Evolutionary conservation across 1,284 basidiomycete species (phyloP), one percentile per base, ranked within the genome.

Genomic region (Apiotrichum mycotoxinovorans): DNA sequence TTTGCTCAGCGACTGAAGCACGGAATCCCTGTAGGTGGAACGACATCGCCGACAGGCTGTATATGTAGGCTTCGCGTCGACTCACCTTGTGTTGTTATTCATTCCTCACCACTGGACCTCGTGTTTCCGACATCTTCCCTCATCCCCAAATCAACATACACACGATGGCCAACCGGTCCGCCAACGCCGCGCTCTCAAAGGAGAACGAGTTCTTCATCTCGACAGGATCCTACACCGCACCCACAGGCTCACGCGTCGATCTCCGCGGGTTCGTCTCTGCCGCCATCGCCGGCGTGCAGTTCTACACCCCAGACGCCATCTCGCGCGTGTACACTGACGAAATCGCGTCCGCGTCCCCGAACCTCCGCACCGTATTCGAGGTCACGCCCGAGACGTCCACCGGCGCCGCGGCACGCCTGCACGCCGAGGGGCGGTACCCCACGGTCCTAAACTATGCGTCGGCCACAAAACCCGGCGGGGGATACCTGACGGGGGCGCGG

Each of bases 361-460:
- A 20, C 17, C 11, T 40, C 33, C 12, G 20, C 4, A 56, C 56
- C 1, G 4, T 7, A 7, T 25, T 56, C 9, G 46, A 49, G 18
- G 34, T 62, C 8, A 58, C 60, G 5, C 48, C 47, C 38, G 60
- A 62, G 41, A 44, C 56, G 17, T 52, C 54, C 14, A 48, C 57
- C 11, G 51, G 27, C 11, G 60, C 60, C 7, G 57, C 54, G 3
- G 51, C 38, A 33, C 46, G 60, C 2, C 54, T 62, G 10, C 45
- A 49, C 50, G 20, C 23, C 22, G 45, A 54, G 33, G 38, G 46
- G n/a, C 37, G n/a, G 23, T 41, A 37, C 40, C 38, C 22, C 22
- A 4, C 44, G 4, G 57, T 58, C 22, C 60, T 62, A 43, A 62
- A 62, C 56, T 62, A 51, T 41, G 60, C 60, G 23, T 53, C 51